Base-by-base conservation (phyloP, 768 basidiomycete genomes). In the Strobilomyces dryophilus region DNA sequence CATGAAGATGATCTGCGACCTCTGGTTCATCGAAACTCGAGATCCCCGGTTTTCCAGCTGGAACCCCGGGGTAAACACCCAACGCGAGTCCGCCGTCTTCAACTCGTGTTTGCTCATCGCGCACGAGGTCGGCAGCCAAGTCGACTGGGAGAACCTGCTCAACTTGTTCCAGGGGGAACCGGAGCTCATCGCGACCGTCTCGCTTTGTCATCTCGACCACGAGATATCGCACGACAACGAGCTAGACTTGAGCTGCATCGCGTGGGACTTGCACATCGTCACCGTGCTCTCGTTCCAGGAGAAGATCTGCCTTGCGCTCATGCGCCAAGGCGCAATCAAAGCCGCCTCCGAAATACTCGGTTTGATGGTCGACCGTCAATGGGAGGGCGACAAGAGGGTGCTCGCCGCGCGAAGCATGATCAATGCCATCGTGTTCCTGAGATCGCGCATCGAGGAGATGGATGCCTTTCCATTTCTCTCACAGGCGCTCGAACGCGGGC, bases 51-150 rank as follows among this genome's bases (percentile, higher is more conserved):
- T 69, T 29, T 65, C 57, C 10, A 66, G 63, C 24, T 58, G 61
- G 55, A 52, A 57, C 15, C n/a, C 35, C 15, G 37, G 31, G 2
- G 36, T 29, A 24, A 53, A 27, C 12, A 24, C 52, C 20, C 65
- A 67, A 32, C 66, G 67, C n/a, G 67, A 69, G 60, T 67, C 66
- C 5, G 65, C 58, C 0, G 44, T 67, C 37, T 57, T 68, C 40
- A 67, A 69, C 12, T 58, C 63, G 3, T 60, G 58, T 37, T 64
- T 68, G 31, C 58, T 69, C 32, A 58, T 68, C 43, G 59, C 65
- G 5, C 55, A 67, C 24, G 66, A 69, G 21, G 20, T 40, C 21
- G 53, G 46, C 4, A 42, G 24, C 6, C 14, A 49, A n/a, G 49
- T 67, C 41, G 61, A 67, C 32, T 69, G 52, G 59, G 52, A 20